phyloP scores from a whole-genome alignment of 208 protist species.

The Trypanosoma rangeli region DNA sequence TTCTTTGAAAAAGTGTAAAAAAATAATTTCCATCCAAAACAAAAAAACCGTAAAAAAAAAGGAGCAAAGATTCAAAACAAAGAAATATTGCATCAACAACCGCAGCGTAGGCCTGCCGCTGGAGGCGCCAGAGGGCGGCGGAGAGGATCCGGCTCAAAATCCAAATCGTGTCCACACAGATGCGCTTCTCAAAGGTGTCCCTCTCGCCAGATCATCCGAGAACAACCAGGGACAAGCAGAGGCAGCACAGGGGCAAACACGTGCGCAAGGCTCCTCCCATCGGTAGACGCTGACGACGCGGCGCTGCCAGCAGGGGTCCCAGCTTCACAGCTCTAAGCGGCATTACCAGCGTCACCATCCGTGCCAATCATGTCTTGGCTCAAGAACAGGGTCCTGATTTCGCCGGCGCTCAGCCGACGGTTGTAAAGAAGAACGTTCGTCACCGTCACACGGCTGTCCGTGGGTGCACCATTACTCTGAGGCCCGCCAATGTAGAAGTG shows the following conservation, averaged over 20 bases:
- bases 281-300: background rate
- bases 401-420: background rate
- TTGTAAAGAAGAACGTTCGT: slow-evolving; percentile 26
- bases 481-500: slow-evolving; percentile 25
- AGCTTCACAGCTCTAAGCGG: background rate
- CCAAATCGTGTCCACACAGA: too few species aligned
- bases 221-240: too few species aligned
- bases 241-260: background rate
- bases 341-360: background rate
- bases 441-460: slow-evolving; percentile 1
- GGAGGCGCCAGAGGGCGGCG: too few species aligned
- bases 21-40: too few species aligned
- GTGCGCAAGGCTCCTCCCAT: background rate
- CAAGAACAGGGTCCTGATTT: slow-evolving; percentile 17
- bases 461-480: background rate
- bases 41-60: too few species aligned
- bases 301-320: background rate
- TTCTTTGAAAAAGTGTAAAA: too few species aligned
- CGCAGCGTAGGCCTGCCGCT: too few species aligned
- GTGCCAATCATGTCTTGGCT: background rate
- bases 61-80: too few species aligned
- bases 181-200: too few species aligned
- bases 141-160: too few species aligned
- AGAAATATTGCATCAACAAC: too few species aligned
- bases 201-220: too few species aligned